A percentile compares a stretch with the other conserved stretches of the same genome.
Conservation (phyloP, 257 asterid genomes). For the Solanum sitiens region DNA sequence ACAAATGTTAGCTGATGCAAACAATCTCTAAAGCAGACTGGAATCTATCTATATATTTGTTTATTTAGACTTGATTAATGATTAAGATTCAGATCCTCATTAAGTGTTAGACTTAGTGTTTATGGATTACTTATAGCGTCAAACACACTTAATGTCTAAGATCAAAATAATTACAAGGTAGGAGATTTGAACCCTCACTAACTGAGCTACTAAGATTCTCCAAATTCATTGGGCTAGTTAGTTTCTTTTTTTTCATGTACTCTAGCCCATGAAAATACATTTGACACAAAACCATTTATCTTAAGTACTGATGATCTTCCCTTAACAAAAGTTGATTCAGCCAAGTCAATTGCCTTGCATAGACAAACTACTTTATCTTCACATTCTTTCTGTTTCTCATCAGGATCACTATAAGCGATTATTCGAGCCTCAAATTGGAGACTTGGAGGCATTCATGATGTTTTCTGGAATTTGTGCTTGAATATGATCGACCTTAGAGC, state of each 20-base stretch:
- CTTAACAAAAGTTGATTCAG: slow-evolving; percentile 60
- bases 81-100: too few species aligned
- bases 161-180: background rate
- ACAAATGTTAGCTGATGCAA: too few species aligned
- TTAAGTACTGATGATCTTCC: background rate
- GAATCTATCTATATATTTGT: too few species aligned
- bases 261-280: background rate
- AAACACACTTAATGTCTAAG: too few species aligned
- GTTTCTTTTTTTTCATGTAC: background rate
- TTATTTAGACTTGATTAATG: too few species aligned
- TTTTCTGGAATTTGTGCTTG: too few species aligned
- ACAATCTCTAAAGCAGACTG: too few species aligned
- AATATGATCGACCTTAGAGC: too few species aligned
- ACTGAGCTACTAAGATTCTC: background rate
- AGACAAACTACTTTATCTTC: slow-evolving; percentile 70
- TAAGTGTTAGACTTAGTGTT: too few species aligned
- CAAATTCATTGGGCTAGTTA: background rate
- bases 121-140: too few species aligned
- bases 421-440: too few species aligned
- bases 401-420: slow-evolving; percentile 12
- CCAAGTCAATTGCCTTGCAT: slow-evolving; percentile 68
- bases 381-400: slow-evolving; percentile 68
- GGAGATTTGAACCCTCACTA: background rate
- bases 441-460: too few species aligned
- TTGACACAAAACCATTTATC: background rate